phyloP scores from a whole-genome alignment of 129 eudicot genomes.

The Flaveria robusta region DNA sequence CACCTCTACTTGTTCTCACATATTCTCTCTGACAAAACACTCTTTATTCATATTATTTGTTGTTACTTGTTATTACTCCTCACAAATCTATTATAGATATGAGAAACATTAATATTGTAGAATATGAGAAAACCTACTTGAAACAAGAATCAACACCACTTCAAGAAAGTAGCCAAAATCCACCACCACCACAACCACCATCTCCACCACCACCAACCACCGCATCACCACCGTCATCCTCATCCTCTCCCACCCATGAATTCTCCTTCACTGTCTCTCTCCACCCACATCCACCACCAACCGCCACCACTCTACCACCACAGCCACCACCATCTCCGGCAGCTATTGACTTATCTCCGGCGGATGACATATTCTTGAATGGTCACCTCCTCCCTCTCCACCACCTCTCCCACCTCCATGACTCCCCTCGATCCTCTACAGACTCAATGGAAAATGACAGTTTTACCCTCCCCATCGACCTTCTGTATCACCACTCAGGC shows the following conservation, averaged over 20 bases:
- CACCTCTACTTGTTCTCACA: conserved; percentile 29
- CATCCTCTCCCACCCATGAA: conserved; percentile 89
- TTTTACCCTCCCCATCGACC: conserved; percentile 60
- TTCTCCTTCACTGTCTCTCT: conserved; percentile 87
- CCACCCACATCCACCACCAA: conserved; percentile 40
- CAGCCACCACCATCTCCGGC: not conserved
- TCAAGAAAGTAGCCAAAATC: conserved; percentile 31
- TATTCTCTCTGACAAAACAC: conserved; percentile 7
- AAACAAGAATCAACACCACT: conserved; percentile 26
- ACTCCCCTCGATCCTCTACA: conserved; percentile 77
- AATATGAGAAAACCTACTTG: conserved; percentile 2
- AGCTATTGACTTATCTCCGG: conserved; percentile 77
- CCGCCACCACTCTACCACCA: not conserved
- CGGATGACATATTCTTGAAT: conserved; percentile 86
- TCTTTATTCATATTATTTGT: conserved; percentile 15
- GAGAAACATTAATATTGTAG: conserved; percentile 18
- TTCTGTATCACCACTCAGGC: conserved; percentile 28
- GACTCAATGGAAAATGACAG: conserved; percentile 60
- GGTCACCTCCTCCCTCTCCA: conserved; percentile 96
- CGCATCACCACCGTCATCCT: conserved; percentile 46
- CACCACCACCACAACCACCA: conserved; percentile 16
- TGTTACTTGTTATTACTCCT: conserved; percentile 12
- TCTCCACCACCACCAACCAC: conserved; percentile 33
- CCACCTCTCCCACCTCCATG: conserved; percentile 58
- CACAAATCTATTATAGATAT: conserved; percentile 18